Percentiles rank a stretch among this genome's conserved stretches.
These are phyloP conservation scores for Anthoceros angustus DNA, from an alignment of 225 moss, liverwort and hornwort genomes.

Conservation along the genomic window DNA sequence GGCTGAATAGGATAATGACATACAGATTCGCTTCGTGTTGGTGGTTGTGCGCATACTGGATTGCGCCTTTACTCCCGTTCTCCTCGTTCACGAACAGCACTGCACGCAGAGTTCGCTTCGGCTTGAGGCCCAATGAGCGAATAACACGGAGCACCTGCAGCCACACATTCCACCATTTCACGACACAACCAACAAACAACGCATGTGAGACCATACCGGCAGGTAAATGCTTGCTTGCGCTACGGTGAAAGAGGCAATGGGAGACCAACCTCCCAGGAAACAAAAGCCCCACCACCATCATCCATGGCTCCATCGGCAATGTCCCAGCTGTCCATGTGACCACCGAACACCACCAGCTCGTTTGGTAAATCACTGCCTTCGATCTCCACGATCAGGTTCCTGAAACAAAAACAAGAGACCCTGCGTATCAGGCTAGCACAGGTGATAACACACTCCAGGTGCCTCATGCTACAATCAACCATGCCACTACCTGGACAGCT, in stretches of 20 bases:
- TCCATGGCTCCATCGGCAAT: conserved; percentile 84
- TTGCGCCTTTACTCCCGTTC: conserved; percentile 56
- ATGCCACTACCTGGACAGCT: conserved; percentile 26
- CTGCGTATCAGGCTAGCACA: too few species aligned
- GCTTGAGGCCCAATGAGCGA: conserved; percentile 27
- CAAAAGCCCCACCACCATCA: conserved; percentile 72
- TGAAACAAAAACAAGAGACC: too few species aligned
- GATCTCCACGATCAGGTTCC: conserved; percentile 60
- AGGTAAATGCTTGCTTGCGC: too few species aligned
- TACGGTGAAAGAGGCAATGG: too few species aligned
- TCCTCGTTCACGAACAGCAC: conserved; percentile 80
- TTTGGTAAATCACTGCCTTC: conserved; percentile 40
- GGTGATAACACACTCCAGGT: background rate
- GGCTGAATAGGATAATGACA: background rate
- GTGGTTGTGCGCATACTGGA: conserved; percentile 48
- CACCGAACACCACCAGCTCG: conserved; percentile 60
- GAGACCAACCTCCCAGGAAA: conserved; percentile 54
- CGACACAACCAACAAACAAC: background rate
- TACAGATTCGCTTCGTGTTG: conserved; percentile 26
- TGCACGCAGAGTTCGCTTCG: conserved; percentile 53
- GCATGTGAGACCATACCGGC: background rate
- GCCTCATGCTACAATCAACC: background rate
- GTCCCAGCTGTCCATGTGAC: conserved; percentile 89
- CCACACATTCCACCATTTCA: background rate
- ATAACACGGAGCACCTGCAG: conserved; percentile 21